Evolutionary conservation across 2,329 filamentous ascomycete genomes (phyloP).

Genomic region (Dactylellina sp.): DNA sequence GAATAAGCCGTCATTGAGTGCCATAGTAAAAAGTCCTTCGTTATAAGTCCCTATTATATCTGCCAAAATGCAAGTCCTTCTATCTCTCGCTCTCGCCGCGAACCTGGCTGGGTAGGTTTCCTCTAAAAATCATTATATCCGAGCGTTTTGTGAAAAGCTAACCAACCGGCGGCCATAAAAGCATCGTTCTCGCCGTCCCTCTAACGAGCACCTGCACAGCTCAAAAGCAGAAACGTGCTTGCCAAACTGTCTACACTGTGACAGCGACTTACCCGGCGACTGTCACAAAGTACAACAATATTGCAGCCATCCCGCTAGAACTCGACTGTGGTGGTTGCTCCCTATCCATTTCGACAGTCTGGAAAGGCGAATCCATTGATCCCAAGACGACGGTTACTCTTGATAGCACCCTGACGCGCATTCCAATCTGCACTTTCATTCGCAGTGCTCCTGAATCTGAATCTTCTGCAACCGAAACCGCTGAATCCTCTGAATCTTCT

Average conservation of each 20-base stretch:
- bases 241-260: slow-evolving; percentile 32
- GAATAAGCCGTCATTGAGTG: background rate
- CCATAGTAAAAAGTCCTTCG: background rate
- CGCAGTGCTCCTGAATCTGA: background rate
- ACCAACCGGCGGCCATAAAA: background rate
- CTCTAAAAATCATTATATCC: background rate
- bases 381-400: slow-evolving; percentile 18
- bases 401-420: background rate
- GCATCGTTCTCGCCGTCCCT: background rate
- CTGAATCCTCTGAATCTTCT: background rate
- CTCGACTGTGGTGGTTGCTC: slow-evolving; percentile 30
- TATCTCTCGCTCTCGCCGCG: background rate
- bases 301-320: slow-evolving; percentile 25
- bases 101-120: background rate
- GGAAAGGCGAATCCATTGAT: slow-evolving; percentile 15
- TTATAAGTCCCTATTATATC: background rate
- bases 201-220: background rate
- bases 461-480: background rate
- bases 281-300: slow-evolving; percentile 12
- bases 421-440: slow-evolving; percentile 23
- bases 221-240: slow-evolving; percentile 1
- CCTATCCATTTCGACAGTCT: slow-evolving; percentile 13
- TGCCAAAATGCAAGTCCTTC: background rate
- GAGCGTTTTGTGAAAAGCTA: background rate
- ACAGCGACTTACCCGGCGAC: slow-evolving; percentile 29